These are phyloP conservation scores for Pholiota microspora DNA, from an alignment of 768 basidiomycete species.

Conservation along the genomic window DNA sequence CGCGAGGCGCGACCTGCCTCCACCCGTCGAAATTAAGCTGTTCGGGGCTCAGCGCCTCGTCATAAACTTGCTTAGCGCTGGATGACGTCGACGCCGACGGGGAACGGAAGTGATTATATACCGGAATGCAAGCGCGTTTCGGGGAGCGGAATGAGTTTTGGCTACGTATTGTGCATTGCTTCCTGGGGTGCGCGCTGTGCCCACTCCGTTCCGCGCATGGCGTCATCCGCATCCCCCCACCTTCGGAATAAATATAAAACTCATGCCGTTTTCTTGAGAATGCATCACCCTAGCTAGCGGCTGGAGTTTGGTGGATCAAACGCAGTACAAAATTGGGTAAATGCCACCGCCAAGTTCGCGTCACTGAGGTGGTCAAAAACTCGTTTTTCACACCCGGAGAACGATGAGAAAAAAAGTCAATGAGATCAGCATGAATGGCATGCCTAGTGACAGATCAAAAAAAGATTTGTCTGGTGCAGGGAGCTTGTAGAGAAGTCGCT, in stretches of 20 bases:
- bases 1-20: constrained; percentile 6
- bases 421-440: neutral
- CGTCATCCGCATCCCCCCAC: neutral
- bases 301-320: neutral
- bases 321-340: neutral
- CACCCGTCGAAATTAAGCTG: neutral
- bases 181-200: neutral
- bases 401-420: constrained; percentile 3
- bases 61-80: neutral
- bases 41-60: constrained; percentile 10
- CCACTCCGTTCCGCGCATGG: neutral
- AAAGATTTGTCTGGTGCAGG: neutral
- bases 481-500: neutral
- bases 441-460: neutral
- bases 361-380: neutral
- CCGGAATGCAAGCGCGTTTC: neutral
- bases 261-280: neutral
- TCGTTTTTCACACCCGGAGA: constrained; percentile 9
- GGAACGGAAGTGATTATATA: constrained; percentile 1
- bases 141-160: neutral
- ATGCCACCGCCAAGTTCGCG: neutral
- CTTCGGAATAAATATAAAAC: neutral
- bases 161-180: neutral
- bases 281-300: neutral
- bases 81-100: constrained; percentile 11